These are phyloP conservation scores for Populus trichocarpa DNA, from an alignment of 441 rosid species.

Conservation along the genomic window DNA sequence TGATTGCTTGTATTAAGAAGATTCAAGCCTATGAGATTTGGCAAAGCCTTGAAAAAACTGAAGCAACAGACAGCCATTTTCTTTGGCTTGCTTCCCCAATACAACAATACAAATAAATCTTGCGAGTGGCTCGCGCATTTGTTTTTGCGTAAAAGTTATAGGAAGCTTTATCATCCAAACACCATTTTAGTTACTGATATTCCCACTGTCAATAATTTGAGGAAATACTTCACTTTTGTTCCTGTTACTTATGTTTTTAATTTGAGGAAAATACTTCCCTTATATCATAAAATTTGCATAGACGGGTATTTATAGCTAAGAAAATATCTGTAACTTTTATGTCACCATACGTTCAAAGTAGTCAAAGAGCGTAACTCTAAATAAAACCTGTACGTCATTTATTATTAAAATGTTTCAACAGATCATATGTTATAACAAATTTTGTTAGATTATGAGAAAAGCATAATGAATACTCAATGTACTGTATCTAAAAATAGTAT, in stretches of 20 bases:
- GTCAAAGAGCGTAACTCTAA: neutral
- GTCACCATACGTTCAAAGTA: neutral
- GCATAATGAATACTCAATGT: neutral
- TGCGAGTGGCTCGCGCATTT: too few relatives aligned
- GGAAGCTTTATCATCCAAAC: neutral
- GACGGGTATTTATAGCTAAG: neutral
- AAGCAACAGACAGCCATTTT: too few relatives aligned
- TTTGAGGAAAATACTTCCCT: neutral
- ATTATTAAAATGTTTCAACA: neutral
- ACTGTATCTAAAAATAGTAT: neutral
- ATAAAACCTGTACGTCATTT: neutral
- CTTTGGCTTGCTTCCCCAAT: too few relatives aligned
- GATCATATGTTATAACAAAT: too few relatives aligned
- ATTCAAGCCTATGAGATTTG: too few relatives aligned
- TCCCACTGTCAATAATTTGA: neutral
- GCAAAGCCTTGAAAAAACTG: too few relatives aligned
- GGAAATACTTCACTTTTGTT: neutral
- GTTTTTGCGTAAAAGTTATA: neutral
- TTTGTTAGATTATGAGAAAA: neutral
- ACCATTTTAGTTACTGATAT: neutral
- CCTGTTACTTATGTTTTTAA: neutral
- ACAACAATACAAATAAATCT: too few relatives aligned
- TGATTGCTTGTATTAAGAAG: too few relatives aligned
- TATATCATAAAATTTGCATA: neutral
- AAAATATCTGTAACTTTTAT: neutral